These are phyloP conservation scores for Neospermospora avenae DNA, from an alignment of 2,329 filamentous ascomycete genomes.

Conservation along the genomic window DNA sequence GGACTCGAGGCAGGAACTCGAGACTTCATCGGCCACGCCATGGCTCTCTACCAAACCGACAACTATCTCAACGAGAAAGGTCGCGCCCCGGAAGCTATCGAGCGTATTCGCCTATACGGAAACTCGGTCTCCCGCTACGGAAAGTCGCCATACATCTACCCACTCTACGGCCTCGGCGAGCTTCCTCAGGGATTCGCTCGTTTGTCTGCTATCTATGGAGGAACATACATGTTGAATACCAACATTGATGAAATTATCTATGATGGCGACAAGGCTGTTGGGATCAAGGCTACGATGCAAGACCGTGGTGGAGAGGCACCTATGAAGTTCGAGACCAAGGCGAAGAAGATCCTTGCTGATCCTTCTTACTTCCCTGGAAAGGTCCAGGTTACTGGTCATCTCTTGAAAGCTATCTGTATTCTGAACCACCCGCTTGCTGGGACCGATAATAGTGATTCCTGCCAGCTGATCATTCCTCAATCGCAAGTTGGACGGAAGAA, in stretches of 20 bases:
- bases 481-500: constrained; percentile 96
- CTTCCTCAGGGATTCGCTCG: constrained; percentile 97
- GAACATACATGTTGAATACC: constrained; percentile 99
- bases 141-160: constrained; percentile 99
- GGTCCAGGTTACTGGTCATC: constrained; percentile 80
- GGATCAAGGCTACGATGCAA: constrained; percentile 97
- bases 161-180: constrained; percentile 93
- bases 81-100: constrained; percentile 76
- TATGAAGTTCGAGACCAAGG: constrained; percentile 95
- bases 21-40: constrained; percentile 96
- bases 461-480: constrained; percentile 96
- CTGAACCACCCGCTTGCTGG: constrained; percentile 91
- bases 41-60: constrained; percentile 93
- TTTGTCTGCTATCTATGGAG: constrained; percentile 95
- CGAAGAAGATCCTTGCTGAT: constrained; percentile 92
- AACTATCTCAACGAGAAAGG: constrained; percentile 75
- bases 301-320: constrained; percentile 67
- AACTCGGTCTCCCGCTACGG: constrained; percentile 97
- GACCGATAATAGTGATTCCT: constrained; percentile 84
- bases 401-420: constrained; percentile 96
- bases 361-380: constrained; percentile 95
- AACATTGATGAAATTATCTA: constrained; percentile 86
- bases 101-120: constrained; percentile 92
- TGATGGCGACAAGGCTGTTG: constrained; percentile 79
- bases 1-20: constrained; percentile 83